These are phyloP conservation scores for Hortaea sp. DNA, from an alignment of 2,329 filamentous ascomycete species.

Conservation along the genomic window DNA sequence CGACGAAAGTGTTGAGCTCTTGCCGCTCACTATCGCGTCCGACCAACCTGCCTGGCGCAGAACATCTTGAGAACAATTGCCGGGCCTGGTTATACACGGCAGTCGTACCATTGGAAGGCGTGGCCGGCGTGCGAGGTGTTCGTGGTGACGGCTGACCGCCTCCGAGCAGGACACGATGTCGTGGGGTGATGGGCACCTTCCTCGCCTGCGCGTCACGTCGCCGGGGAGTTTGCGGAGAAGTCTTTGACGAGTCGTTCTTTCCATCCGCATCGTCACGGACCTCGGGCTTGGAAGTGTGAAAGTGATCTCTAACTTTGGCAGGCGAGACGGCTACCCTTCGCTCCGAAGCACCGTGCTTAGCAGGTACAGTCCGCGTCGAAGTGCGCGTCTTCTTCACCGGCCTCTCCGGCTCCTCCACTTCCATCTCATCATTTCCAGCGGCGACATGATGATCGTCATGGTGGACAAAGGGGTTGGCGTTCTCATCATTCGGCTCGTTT, in stretches of 20 bases:
- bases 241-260: constrained; percentile 21
- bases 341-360: constrained; percentile 39
- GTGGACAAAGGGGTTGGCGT: constrained; percentile 48
- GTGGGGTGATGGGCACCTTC: constrained; percentile 64
- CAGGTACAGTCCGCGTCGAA: constrained; percentile 29
- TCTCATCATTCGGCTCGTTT: constrained; percentile 54
- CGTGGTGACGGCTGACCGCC: constrained; percentile 67
- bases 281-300: constrained; percentile 28
- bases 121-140: constrained; percentile 65
- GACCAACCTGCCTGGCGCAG: constrained; percentile 62
- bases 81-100: constrained; percentile 82
- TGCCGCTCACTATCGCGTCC: constrained; percentile 62
- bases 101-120: constrained; percentile 53
- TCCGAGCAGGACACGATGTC: constrained; percentile 69
- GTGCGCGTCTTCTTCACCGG: constrained; percentile 26
- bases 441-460: not conserved
- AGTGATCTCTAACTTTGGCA: constrained; percentile 37
- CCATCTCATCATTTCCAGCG: constrained; percentile 24
- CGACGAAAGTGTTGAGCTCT: constrained; percentile 61
- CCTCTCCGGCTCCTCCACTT: constrained; percentile 25
- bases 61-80: constrained; percentile 74
- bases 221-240: constrained; percentile 60
- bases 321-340: constrained; percentile 34
- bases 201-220: constrained; percentile 68
- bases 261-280: constrained; percentile 27